Evolutionary conservation across 192 early-diverging fungal genomes (phyloP).

Genomic region (Diversispora eburnea): DNA sequence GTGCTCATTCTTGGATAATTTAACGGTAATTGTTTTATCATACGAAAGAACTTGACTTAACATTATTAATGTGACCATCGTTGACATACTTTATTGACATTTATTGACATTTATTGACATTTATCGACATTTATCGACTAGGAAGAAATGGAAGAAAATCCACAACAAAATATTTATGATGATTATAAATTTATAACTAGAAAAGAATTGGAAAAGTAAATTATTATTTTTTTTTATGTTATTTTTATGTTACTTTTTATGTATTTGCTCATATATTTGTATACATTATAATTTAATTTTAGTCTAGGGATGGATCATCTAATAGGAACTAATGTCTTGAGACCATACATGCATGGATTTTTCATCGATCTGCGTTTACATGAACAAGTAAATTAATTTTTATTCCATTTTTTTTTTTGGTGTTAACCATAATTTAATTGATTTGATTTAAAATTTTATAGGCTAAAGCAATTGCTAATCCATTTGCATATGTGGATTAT

Average conservation of each 20-base stretch:
- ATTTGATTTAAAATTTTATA: neutral
- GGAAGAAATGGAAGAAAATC: constrained; percentile 89
- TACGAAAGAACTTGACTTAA: neutral
- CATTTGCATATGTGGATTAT: constrained; percentile 94
- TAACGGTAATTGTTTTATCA: constrained; percentile 53
- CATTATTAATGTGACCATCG: neutral
- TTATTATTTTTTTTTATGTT: neutral
- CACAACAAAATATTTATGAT: constrained; percentile 82
- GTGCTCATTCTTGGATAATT: constrained; percentile 93
- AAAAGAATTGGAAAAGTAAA: constrained; percentile 69
- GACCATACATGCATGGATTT: constrained; percentile 99
- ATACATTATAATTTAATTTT: neutral
- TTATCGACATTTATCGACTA: neutral
- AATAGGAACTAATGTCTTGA: constrained; percentile 87
- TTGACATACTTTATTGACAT: neutral
- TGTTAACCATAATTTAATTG: neutral
- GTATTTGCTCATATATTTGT: neutral
- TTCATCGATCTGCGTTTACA: constrained; percentile 95
- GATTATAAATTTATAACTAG: constrained; percentile 98
- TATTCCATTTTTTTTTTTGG: neutral
- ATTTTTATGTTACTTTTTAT: neutral
- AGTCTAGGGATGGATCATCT: constrained; percentile 87
- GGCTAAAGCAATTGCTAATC: constrained; percentile 92
- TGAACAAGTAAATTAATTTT: constrained; percentile 57
- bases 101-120: neutral